These are phyloP conservation scores for Leonotis leonurus DNA, from an alignment of 257 asterid species.

Conservation along the genomic window DNA sequence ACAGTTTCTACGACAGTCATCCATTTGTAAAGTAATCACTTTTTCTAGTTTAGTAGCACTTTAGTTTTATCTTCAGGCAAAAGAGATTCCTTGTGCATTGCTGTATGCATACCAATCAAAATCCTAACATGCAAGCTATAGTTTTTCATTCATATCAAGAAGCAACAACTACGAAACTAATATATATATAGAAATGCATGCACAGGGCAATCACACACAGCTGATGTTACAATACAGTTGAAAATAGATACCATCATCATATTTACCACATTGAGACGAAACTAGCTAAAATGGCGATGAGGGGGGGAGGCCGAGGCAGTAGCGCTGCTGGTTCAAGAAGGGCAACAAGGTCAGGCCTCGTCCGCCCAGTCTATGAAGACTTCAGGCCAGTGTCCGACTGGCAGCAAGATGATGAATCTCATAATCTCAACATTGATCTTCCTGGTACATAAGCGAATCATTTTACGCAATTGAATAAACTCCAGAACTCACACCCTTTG, in stretches of 20 bases:
- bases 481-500: background rate
- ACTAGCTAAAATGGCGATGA: slow-evolving; percentile 38
- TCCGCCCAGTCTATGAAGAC: slow-evolving; percentile 48
- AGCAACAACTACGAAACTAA: background rate
- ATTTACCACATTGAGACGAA: background rate
- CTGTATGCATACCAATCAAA: background rate
- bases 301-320: slow-evolving; percentile 33
- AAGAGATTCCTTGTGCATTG: slow-evolving; percentile 11
- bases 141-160: background rate
- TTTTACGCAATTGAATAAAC: too few species aligned
- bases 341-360: slow-evolving; percentile 24
- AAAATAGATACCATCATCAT: background rate
- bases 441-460: slow-evolving; percentile 44
- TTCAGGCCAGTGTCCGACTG: slow-evolving; percentile 57
- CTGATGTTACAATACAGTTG: background rate
- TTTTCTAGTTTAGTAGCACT: background rate
- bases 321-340: slow-evolving; percentile 1
- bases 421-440: slow-evolving; percentile 44
- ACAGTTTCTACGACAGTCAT: too few species aligned
- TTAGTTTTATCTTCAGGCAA: background rate
- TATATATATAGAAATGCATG: background rate
- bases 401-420: slow-evolving; percentile 49
- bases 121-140: slow-evolving; percentile 9
- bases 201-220: background rate
- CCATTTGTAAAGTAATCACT: slow-evolving; percentile 7